Base-by-base conservation (phyloP, 148 eudicot genomes). In the Talinum fruticosum region DNA sequence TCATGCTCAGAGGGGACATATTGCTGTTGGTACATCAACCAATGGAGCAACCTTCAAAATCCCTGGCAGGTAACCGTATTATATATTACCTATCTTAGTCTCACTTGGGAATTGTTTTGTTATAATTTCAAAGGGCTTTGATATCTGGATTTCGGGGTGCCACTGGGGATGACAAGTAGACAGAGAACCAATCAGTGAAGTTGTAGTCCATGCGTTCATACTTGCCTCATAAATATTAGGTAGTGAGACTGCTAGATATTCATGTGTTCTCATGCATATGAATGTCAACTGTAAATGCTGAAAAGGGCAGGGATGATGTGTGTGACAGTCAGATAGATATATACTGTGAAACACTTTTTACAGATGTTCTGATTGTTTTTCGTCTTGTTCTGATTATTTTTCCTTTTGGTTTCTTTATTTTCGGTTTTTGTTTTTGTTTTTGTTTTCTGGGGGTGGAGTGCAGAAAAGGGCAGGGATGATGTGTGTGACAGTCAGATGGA, bases 41-140 rank as follows among this genome's bases (percentile, higher is more conserved):
- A 95, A 95, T 87, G 98, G 98, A 65, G 98, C 98, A 77, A 91
- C 92, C 53, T 92, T 87, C 80, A 95, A 95, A 86, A 88, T 95
- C 75, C 98, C 97, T 51, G 98, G 98, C 86, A 92, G 98, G 98
- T 92, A 86, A 70, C 26, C 26, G 36, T 34, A 32, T 28, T 45
- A 51, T n/a, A 21, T 21, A 5, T 73, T 45, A 28, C 38, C 37
- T 33, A 21, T 74, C 32, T 66, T 68, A 41, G 33, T 73, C 10
- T 71, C 26, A 24, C 10, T 36, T 44, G 8, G 30, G 26, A 14
- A 35, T 18, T 24, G 8, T 49, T 21, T 30, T 70, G 23, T 59
- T 44, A 38, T 77, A 21, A 36, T 44, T 41, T 71, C 36, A 28
- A n/a, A 71, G 30, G 66, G 34, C 13, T 26, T 10, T 13, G 33